phyloP scores from a whole-genome alignment of 306 rosid genomes.

The Rosa chinensis region DNA sequence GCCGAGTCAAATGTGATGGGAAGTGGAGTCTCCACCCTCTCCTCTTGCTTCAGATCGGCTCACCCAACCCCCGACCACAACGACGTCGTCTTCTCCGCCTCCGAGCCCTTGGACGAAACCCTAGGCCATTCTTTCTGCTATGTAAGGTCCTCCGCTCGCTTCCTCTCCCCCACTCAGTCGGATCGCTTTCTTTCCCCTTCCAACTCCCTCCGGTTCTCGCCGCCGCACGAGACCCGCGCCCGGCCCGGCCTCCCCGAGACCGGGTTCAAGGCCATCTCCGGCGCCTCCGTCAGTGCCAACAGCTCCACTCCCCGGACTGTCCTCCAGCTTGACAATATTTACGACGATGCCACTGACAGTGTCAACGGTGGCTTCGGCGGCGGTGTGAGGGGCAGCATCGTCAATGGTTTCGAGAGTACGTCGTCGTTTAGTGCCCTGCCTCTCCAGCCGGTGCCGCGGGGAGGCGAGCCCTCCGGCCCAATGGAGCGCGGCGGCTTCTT shows the following conservation, averaged over 20 bases:
- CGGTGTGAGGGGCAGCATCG: slow-evolving; percentile 45
- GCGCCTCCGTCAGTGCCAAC: slow-evolving; percentile 96
- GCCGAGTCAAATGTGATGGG: slow-evolving; percentile 90
- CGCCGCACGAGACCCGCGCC: slow-evolving; percentile 50
- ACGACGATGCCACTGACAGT: slow-evolving; percentile 52
- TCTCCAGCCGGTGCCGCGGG: slow-evolving; percentile 76
- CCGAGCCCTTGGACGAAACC: slow-evolving; percentile 85
- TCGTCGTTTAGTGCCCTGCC: slow-evolving; percentile 82
- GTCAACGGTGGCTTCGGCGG: slow-evolving; percentile 36
- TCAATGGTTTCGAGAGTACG: slow-evolving; percentile 85
- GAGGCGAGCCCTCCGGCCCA: slow-evolving; percentile 60
- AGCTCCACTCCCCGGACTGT: slow-evolving; percentile 79
- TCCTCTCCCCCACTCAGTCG: slow-evolving; percentile 70
- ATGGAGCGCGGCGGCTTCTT: slow-evolving; percentile 75
- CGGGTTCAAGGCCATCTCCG: slow-evolving; percentile 79
- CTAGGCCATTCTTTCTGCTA: slow-evolving; percentile 97
- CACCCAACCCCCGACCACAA: slow-evolving; percentile 25
- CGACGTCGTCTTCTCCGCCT: slow-evolving; percentile 49
- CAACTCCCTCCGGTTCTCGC: slow-evolving; percentile 80
- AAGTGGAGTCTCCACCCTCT: slow-evolving; percentile 64
- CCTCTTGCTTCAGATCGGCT: slow-evolving; percentile 66
- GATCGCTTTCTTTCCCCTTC: slow-evolving; percentile 89
- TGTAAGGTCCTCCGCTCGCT: slow-evolving; percentile 86
- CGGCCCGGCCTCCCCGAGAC: slow-evolving; percentile 62
- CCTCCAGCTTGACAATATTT: slow-evolving; percentile 52